These are phyloP conservation scores for Amanita rubescens DNA, from an alignment of 768 basidiomycete genomes.

Conservation along the genomic window DNA sequence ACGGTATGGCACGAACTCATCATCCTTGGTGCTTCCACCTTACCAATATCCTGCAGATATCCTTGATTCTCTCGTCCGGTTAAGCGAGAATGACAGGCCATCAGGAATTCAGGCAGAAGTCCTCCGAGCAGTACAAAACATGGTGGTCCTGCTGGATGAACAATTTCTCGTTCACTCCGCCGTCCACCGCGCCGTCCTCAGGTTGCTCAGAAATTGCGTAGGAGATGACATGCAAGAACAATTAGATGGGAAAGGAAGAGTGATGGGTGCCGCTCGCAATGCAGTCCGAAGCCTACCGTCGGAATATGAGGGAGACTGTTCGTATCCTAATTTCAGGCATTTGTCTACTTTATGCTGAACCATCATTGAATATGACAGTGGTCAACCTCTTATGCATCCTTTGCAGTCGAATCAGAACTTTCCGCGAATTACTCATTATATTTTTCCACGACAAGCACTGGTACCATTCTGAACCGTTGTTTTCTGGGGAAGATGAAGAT, in stretches of 20 bases:
- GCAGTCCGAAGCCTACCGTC: constrained; percentile 64
- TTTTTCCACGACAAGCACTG: constrained; percentile 96
- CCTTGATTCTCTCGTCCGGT: constrained; percentile 73
- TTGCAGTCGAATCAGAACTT: constrained; percentile 86
- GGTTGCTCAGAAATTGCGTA: constrained; percentile 78
- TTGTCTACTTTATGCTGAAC: not conserved
- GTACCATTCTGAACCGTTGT: constrained; percentile 70
- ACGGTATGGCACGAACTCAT: constrained; percentile 40
- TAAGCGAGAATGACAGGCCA: constrained; percentile 81
- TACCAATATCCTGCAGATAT: constrained; percentile 47
- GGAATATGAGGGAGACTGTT: constrained; percentile 84
- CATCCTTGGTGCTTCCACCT: not conserved
- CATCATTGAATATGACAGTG: constrained; percentile 38
- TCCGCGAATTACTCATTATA: constrained; percentile 88
- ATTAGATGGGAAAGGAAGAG: constrained; percentile 64
- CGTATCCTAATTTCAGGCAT: constrained; percentile 21
- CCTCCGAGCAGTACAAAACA: constrained; percentile 78
- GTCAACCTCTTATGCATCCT: constrained; percentile 88
- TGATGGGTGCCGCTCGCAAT: constrained; percentile 81
- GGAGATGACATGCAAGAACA: constrained; percentile 91
- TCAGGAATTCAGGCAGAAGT: constrained; percentile 90
- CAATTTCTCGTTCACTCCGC: constrained; percentile 90
- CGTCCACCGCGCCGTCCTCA: constrained; percentile 81
- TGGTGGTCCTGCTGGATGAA: constrained; percentile 88
- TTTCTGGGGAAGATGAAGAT: constrained; percentile 69